These are phyloP conservation scores for Microstegium vimineum DNA, from an alignment of 176 grass and related monocot species.

Conservation along the genomic window DNA sequence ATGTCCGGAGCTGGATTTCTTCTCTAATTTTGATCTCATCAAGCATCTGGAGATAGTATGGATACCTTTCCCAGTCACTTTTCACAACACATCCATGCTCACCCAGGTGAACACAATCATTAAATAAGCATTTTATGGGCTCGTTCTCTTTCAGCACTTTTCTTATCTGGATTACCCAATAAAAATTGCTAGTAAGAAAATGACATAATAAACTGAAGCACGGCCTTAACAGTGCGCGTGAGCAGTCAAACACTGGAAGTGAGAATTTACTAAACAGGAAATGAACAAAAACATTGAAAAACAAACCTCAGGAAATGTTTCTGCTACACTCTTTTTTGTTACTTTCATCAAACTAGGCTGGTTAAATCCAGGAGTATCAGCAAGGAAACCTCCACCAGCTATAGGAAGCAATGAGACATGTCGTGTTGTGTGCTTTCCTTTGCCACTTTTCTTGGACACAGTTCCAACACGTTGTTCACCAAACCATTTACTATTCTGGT, in stretches of 20 bases:
- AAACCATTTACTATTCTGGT: conserved; percentile 90
- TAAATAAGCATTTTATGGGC: conserved; percentile 73
- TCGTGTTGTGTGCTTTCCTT: conserved; percentile 92
- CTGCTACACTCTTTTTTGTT: conserved; percentile 68
- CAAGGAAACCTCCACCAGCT: conserved; percentile 74
- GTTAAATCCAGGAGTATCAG: conserved; percentile 98
- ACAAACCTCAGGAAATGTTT: conserved; percentile 81
- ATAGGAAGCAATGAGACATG: conserved; percentile 93
- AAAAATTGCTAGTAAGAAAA: conserved; percentile 8
- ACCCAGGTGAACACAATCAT: conserved; percentile 83
- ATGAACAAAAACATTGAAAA: background rate
- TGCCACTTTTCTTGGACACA: conserved; percentile 92
- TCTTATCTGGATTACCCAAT: conserved; percentile 63
- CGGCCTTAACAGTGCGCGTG: background rate
- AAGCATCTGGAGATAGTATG: conserved; percentile 92
- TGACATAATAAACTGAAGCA: background rate
- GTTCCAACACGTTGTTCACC: conserved; percentile 92
- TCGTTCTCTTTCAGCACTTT: conserved; percentile 56
- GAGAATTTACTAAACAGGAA: background rate
- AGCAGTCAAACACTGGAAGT: conserved; percentile 5
- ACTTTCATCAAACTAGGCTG: conserved; percentile 95
- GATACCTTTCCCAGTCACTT: conserved; percentile 93
- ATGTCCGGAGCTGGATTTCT: conserved; percentile 83
- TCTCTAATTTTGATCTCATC: conserved; percentile 98
- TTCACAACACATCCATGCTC: conserved; percentile 85